Base-by-base conservation (phyloP, 164 flowering plant genomes). In the Chimonanthus salicifolius region DNA sequence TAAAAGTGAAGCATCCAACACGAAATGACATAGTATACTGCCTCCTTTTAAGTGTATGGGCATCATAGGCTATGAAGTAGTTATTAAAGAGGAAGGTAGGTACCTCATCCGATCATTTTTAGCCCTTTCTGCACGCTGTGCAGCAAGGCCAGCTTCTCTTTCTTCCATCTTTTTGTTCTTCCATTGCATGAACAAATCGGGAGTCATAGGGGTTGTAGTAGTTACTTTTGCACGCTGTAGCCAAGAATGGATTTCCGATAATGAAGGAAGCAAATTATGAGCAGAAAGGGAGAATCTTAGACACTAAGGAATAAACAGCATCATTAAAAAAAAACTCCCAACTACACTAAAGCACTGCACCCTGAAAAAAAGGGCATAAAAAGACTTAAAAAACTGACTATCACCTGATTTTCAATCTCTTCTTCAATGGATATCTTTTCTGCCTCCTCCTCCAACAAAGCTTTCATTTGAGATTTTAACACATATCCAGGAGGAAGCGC, bases 401-500 rank as follows among this genome's bases (percentile, higher is more conserved):
- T 80, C 72, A 93, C 99, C 98, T 95, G 89, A 78, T 89, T 85
- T 77, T 95, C 99, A 80, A 95, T 95, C 83, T 95, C 99, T 71
- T 95, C 99, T 82, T 95, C 98, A 75, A 93, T 81, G 51, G 99
- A 49, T 68, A 88, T 78, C 74, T 88, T 93, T 9, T 95, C 87
- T 68, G 79, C 3, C 75, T 95, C 98, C 80, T 93, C 97, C 74
- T 93, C 98, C n/a, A 95, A 74, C 13, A 95, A 82, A 60, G 98
- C 94, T 84, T 95, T 95, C 97, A 95, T 95, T 80, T 95, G 99
- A 79, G 99, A 95, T 80, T 95, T 95, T 62, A 95, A 74, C 72
- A 93, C 80, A 82, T 93, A 95, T 70, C 99, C 98, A 2, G 96
- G 94, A 71, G 99, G 99, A 80, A 95, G 97, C 72, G 99, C 98